Evolutionary conservation across 176 grass and related monocot species (phyloP), one percentile per base, ranked within the genome.

Genomic region (Oryza australiensis): DNA sequence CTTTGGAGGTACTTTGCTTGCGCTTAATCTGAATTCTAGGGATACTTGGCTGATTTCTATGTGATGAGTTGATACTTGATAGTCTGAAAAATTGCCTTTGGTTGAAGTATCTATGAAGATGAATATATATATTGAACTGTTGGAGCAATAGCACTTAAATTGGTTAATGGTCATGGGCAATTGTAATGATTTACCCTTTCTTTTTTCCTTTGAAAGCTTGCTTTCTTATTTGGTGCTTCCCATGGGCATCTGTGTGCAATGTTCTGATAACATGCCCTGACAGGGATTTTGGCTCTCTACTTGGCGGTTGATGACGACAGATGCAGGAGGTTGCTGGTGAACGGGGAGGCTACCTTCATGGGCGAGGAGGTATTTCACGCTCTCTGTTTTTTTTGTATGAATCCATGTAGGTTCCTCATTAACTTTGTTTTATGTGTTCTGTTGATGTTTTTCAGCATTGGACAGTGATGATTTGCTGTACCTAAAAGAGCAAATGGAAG

Each of bases 261-360:
- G 78, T 91, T 95, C 93, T 98, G 89, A 98, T 98, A 98, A 98
- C 96, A 88, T 95, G 93, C 90, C 90, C 93, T 86, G 83, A 86
- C 90, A 98, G 96, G 93, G 93, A 98, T 98, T 72, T 88, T 95
- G 92, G 93, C 83, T 83, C 79, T 92, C 80, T 76, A 79, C 81
- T 90, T 85, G 93, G 90, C 26, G 80, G 49, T 83, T 85, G 86
- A 91, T 88, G 79, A 67, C 64, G 80, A 91, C 88, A 98, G 96
- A 98, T 98, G 96, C 90, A 98, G 90, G 96, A 98, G 81, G 96
- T 98, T 93, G 96, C 96, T 72, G 96, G 93, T 90, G 96, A 98
- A 81, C 89, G 96, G 37, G 96, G 90, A 84, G 96, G 96, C 51
- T 98, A 98, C 63, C 96, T 95, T 86, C 96, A 98, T 77, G 93